A percentile compares a stretch with the other conserved stretches of the same genome.
Conservation (phyloP, 129 eudicot genomes). For the Flaveria linearis region DNA sequence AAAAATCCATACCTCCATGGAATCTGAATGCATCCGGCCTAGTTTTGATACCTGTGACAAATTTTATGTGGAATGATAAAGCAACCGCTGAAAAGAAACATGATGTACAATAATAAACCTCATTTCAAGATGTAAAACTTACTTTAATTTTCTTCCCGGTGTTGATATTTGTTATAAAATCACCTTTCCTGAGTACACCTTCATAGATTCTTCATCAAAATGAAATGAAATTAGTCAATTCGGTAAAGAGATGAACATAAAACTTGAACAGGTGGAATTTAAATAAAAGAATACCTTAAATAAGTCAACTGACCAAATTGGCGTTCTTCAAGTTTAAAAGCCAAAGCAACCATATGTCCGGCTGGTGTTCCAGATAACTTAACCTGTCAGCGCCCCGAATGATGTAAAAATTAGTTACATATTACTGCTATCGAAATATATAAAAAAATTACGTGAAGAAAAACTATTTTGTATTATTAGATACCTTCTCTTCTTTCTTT, state of each 20-base stretch:
- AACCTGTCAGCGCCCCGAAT: conserved; percentile 46
- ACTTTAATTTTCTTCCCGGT: conserved; percentile 93
- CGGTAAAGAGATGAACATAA: conserved; percentile 3
- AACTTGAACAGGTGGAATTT: not conserved
- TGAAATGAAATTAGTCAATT: conserved; percentile 19
- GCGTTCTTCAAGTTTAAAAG: conserved; percentile 96
- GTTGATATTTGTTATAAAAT: conserved; percentile 76
- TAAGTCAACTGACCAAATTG: conserved; percentile 85
- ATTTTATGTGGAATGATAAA: not conserved
- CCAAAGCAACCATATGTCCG: conserved; percentile 94
- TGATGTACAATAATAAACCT: not conserved
- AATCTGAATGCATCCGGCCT: conserved; percentile 96
- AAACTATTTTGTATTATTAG: not conserved
- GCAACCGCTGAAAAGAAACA: not conserved
- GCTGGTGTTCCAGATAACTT: conserved; percentile 74
- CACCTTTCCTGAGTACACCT: conserved; percentile 91
- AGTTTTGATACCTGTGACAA: conserved; percentile 80
- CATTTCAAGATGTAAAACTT: conserved; percentile 26
- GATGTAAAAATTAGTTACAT: conserved; percentile 19
- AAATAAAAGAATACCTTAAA: conserved; percentile 52
- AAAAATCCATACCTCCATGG: conserved; percentile 76
- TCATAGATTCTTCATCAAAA: conserved; percentile 73
- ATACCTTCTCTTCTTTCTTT: conserved; percentile 90
- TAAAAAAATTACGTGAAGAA: not conserved
- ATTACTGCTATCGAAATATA: not conserved